Conservation (phyloP, 2,329 filamentous ascomycete genomes). For the Phialocephala sp. region DNA sequence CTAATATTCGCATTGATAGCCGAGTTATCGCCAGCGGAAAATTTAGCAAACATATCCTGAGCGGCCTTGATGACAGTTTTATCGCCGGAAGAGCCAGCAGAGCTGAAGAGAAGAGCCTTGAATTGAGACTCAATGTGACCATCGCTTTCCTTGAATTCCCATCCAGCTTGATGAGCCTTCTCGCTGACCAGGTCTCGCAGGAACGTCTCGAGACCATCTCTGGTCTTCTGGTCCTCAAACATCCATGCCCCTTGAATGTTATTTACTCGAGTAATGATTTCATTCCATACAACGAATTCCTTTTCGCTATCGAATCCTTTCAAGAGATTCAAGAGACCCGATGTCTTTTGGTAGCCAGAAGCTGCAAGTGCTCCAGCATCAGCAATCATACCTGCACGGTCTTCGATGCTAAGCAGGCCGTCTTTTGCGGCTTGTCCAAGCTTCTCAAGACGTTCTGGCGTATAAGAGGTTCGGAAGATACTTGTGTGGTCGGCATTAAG, state of each 20-base stretch:
- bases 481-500: slow-evolving; percentile 93
- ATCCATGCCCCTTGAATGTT: slow-evolving; percentile 86
- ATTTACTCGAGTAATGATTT: slow-evolving; percentile 80
- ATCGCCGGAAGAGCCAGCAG: slow-evolving; percentile 81
- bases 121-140: slow-evolving; percentile 93
- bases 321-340: slow-evolving; percentile 82
- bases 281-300: slow-evolving; percentile 94
- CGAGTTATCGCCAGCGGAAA: slow-evolving; percentile 75
- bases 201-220: slow-evolving; percentile 82
- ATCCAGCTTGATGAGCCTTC: slow-evolving; percentile 86
- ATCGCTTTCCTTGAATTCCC: slow-evolving; percentile 84
- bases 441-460: slow-evolving; percentile 81
- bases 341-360: slow-evolving; percentile 93
- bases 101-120: slow-evolving; percentile 88
- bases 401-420: slow-evolving; percentile 82
- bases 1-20: slow-evolving; percentile 94
- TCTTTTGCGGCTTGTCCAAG: slow-evolving; percentile 85
- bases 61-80: slow-evolving; percentile 78
- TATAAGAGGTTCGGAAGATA: slow-evolving; percentile 89
- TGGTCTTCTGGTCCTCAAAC: slow-evolving; percentile 77
- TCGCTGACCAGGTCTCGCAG: slow-evolving; percentile 76
- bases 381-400: slow-evolving; percentile 92
- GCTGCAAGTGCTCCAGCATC: slow-evolving; percentile 89
- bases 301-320: slow-evolving; percentile 85
- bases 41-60: slow-evolving; percentile 89